Percentiles rank a stretch among this genome's conserved stretches.
Evolutionary conservation across 2,329 filamentous ascomycete species (phyloP).

Genomic region (Mycocentrospora acerina): DNA sequence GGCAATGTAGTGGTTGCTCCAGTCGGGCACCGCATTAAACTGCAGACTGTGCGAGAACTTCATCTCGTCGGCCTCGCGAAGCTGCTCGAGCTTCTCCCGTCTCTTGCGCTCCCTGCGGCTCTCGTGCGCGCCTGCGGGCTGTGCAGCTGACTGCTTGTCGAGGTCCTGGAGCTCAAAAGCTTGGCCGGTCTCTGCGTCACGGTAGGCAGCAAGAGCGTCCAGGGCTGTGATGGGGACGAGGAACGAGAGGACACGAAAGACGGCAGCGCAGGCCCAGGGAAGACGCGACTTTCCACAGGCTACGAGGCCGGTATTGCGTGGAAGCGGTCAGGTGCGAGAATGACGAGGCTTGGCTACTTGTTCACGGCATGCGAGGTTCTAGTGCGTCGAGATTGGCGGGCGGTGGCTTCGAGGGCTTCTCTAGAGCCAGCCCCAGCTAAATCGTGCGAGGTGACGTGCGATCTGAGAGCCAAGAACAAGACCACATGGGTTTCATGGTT

Average conservation of each 20-base stretch:
- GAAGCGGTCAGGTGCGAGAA: constrained; percentile 13
- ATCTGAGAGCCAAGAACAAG: too few species aligned
- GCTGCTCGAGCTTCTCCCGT: constrained; percentile 66
- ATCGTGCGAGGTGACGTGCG: too few species aligned
- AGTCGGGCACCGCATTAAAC: constrained; percentile 99
- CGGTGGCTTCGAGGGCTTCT: too few species aligned
- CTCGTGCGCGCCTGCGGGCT: constrained; percentile 14
- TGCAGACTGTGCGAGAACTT: constrained; percentile 99
- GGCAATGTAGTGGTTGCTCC: constrained; percentile 96
- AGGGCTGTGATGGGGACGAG: constrained; percentile 22
- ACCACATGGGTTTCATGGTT: too few species aligned
- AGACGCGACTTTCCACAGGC: constrained; percentile 8
- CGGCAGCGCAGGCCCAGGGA: constrained; percentile 10
- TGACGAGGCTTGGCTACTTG: too few species aligned
- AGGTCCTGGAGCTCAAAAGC: constrained; percentile 38
- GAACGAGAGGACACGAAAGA: constrained; percentile 6
- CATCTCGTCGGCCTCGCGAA: constrained; percentile 82
- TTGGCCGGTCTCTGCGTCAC: constrained; percentile 18
- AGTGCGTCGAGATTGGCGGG: background rate
- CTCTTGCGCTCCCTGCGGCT: constrained; percentile 48
- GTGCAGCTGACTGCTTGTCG: constrained; percentile 3
- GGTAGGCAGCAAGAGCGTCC: constrained; percentile 24
- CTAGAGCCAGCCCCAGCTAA: too few species aligned
- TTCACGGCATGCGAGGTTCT: too few species aligned
- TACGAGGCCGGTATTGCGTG: too few species aligned